Conservation (phyloP, 495 filamentous ascomycete genomes). For the Symbiotaphrina buchneri region DNA sequence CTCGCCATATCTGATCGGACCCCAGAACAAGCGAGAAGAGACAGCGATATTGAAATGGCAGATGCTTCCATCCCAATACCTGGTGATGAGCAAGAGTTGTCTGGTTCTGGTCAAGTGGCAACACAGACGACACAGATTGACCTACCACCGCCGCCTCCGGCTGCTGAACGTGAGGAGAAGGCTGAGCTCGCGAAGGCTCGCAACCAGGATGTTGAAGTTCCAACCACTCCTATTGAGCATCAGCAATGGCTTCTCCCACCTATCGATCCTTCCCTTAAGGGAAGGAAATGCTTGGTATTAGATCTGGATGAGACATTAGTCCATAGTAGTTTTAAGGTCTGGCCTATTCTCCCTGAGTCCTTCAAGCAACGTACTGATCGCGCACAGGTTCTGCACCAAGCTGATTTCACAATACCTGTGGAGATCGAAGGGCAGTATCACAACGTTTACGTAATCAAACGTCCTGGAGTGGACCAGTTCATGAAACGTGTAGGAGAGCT, state of each 20-base stretch:
- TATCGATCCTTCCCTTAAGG: slow-evolving; percentile 48
- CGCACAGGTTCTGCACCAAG: slow-evolving; percentile 78
- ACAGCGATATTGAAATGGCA: slow-evolving; percentile 40
- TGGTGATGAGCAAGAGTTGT: slow-evolving; percentile 4
- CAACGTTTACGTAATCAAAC: slow-evolving; percentile 98
- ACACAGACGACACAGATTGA: slow-evolving; percentile 14
- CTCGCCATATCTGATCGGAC: slow-evolving; percentile 8
- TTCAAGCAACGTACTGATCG: not conserved
- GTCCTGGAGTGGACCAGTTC: slow-evolving; percentile 91
- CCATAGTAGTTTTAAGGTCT: slow-evolving; percentile 97
- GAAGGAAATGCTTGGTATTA: slow-evolving; percentile 83
- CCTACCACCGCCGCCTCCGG: slow-evolving; percentile 37
- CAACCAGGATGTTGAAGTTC: slow-evolving; percentile 12
- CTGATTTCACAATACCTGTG: slow-evolving; percentile 96
- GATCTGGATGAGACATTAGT: slow-evolving; percentile 98
- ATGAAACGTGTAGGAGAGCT: slow-evolving; percentile 97
- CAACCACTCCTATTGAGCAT: too few relatives aligned
- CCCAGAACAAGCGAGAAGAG: slow-evolving; percentile 16
- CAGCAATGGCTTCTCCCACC: slow-evolving; percentile 65
- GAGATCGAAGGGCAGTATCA: slow-evolving; percentile 98
- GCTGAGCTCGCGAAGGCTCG: slow-evolving; percentile 7
- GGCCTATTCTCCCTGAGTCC: slow-evolving; percentile 2
- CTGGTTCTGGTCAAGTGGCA: slow-evolving; percentile 11
- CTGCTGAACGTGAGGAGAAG: slow-evolving; percentile 19
- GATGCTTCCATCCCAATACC: slow-evolving; percentile 20